These are phyloP conservation scores for Stachybotrys chlorohalonatus DNA, from an alignment of 2,329 filamentous ascomycete genomes.

Conservation along the genomic window DNA sequence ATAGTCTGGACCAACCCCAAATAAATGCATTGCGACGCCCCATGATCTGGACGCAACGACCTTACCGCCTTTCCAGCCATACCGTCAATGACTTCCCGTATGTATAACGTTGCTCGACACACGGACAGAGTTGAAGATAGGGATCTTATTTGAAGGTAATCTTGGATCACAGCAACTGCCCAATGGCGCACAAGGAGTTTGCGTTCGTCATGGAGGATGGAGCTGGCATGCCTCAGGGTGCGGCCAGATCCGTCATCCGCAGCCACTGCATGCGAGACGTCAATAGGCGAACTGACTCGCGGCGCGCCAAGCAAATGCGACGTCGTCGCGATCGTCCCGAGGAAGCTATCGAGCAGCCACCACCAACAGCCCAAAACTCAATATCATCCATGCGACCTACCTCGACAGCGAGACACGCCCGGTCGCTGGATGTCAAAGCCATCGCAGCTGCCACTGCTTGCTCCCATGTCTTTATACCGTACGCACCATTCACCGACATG, in stretches of 20 bases:
- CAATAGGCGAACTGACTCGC: slow-evolving; percentile 1
- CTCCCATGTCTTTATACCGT: too few relatives aligned
- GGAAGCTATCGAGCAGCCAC: too few relatives aligned
- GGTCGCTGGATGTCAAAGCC: too few relatives aligned
- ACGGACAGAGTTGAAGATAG: too few relatives aligned
- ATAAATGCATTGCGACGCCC: not conserved
- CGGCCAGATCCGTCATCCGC: not conserved
- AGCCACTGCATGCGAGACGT: slow-evolving; percentile 6
- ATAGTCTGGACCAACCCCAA: not conserved
- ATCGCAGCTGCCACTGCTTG: too few relatives aligned
- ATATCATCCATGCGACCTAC: too few relatives aligned
- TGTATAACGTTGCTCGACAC: not conserved
- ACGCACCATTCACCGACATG: too few relatives aligned
- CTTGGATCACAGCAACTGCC: not conserved
- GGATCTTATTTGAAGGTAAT: too few relatives aligned
- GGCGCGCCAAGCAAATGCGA: not conserved
- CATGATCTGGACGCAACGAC: not conserved
- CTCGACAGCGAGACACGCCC: too few relatives aligned
- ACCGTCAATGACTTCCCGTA: not conserved
- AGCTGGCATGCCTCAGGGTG: not conserved
- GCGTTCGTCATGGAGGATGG: not conserved
- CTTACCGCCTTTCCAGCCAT: not conserved
- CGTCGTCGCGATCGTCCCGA: not conserved
- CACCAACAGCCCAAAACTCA: too few relatives aligned
- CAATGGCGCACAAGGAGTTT: not conserved